Conservation (phyloP, 805 yeast genomes). For the Myxozyma mucilagina region DNA sequence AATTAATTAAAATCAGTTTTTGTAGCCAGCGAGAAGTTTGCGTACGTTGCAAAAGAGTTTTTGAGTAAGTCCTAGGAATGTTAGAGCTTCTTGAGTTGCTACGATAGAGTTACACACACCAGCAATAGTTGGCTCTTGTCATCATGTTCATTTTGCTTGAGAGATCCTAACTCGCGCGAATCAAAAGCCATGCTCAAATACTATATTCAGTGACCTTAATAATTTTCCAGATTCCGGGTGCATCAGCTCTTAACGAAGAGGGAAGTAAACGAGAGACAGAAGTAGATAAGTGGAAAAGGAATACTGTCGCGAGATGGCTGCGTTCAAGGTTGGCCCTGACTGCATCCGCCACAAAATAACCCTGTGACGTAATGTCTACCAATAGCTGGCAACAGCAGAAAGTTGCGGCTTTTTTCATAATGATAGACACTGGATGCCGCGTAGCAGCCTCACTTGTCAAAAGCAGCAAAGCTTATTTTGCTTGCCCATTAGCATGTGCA, state of each 20-base stretch:
- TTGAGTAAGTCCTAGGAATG: slow-evolving; percentile 14
- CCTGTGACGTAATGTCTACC: background rate
- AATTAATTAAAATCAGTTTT: background rate
- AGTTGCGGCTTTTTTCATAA: background rate
- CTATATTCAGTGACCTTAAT: too few species aligned
- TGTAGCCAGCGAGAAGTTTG: background rate
- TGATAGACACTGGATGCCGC: background rate
- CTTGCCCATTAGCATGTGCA: too few species aligned
- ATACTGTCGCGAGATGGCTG: background rate
- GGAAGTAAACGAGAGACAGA: background rate
- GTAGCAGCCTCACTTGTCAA: background rate
- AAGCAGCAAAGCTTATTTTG: background rate
- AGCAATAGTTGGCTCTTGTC: slow-evolving; percentile 20
- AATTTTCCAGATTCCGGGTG: too few species aligned
- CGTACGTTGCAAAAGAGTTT: slow-evolving; percentile 23
- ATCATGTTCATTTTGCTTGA: background rate
- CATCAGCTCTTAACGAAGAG: too few species aligned
- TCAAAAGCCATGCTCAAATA: too few species aligned
- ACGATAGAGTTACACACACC: background rate
- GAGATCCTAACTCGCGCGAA: background rate
- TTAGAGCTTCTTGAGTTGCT: background rate
- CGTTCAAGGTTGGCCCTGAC: too few species aligned
- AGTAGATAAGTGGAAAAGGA: background rate
- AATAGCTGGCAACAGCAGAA: background rate
- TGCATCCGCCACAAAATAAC: background rate